Evolutionary conservation across 2,329 filamentous ascomycete species (phyloP).

Genomic region (Xylariomycetidae sp.): DNA sequence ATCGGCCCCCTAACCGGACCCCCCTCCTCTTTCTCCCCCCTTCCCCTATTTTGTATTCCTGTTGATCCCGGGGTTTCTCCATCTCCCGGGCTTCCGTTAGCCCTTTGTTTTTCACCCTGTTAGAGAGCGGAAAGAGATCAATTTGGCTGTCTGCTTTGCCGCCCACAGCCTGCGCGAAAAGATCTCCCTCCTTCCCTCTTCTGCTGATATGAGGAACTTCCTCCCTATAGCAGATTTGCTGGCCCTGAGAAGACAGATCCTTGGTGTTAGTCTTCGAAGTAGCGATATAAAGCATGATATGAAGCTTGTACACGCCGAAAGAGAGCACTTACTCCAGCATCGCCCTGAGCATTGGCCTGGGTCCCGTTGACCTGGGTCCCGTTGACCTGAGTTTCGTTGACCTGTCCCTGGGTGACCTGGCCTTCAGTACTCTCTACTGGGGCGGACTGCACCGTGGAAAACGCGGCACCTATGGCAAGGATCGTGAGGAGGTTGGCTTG

Average conservation of each 20-base stretch:
- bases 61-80: no score
- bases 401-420: constrained; percentile 4
- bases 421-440: constrained; percentile 4
- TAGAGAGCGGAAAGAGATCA: no score
- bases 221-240: constrained; percentile 3
- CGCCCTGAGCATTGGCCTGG: no score
- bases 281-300: constrained; percentile 5
- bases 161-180: constrained; percentile 1
- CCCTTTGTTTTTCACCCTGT: no score
- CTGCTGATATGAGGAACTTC: constrained; percentile 3
- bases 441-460: constrained; percentile 1
- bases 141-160: no score
- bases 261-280: constrained; percentile 5
- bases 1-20: no score
- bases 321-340: constrained; percentile 3
- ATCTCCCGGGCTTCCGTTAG: no score
- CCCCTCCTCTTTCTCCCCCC: no score
- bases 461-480: constrained; percentile 2
- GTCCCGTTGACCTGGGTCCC: constrained; percentile 3
- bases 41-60: no score
- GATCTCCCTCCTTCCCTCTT: constrained; percentile 3
- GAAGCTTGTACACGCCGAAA: constrained; percentile 3
- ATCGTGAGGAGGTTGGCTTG: constrained; percentile 3
- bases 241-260: constrained; percentile 3
- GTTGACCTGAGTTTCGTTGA: constrained; percentile 2